Conservation (phyloP, 192 early-diverging fungal species). For the Backusella westeae region DNA sequence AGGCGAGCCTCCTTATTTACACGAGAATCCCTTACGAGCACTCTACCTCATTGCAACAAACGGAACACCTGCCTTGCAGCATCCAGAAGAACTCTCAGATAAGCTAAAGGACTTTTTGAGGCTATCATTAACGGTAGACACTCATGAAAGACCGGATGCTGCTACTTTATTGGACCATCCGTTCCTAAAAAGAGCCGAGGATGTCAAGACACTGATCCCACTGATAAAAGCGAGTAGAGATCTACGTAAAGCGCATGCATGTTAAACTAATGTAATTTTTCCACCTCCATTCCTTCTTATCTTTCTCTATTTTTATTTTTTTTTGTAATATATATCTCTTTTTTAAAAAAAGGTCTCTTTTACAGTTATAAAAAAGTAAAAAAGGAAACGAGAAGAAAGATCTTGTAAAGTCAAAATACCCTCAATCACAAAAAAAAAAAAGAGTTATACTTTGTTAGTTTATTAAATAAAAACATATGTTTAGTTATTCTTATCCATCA, state of each 20-base stretch:
- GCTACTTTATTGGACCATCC: conserved; percentile 80
- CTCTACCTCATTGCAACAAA: conserved; percentile 95
- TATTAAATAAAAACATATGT: background rate
- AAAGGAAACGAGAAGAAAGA: background rate
- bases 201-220: conserved; percentile 75
- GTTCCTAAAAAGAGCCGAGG: conserved; percentile 82
- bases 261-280: conserved; percentile 1
- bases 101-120: conserved; percentile 83
- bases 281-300: background rate
- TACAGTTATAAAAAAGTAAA: background rate
- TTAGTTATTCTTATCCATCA: background rate
- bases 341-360: background rate
- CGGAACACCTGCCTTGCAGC: conserved; percentile 87
- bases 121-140: conserved; percentile 77
- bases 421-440: background rate
- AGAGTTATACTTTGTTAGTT: background rate
- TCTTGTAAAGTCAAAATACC: background rate
- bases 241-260: conserved; percentile 21
- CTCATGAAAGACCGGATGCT: conserved; percentile 77
- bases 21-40: conserved; percentile 89
- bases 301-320: background rate
- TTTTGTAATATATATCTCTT: background rate
- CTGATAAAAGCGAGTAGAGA: conserved; percentile 56
- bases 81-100: conserved; percentile 76
- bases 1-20: conserved; percentile 95